Evolutionary conservation across 306 rosid species (phyloP), one percentile per base, ranked within the genome.

Genomic region (Coriaria nepalensis): DNA sequence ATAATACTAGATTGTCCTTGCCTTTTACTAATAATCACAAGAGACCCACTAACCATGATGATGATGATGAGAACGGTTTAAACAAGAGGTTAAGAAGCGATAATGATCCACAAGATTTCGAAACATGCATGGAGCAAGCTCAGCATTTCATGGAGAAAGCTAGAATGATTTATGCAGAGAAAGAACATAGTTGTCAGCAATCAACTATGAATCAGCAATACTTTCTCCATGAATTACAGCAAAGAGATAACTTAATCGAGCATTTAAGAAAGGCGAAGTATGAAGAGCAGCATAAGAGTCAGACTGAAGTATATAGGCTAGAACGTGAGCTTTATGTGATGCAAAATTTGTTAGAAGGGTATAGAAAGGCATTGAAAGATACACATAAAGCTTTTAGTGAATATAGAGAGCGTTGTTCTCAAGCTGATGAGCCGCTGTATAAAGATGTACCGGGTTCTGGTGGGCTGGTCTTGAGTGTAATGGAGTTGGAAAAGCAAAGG

Each of bases 371-470:
- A 57, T 61, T 74, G 57, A 81, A 74, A 75, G 87, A 75, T 68
- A 69, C 87, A 37, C 66, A 63, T 15, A 85, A 68, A 43, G 59
- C 79, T 36, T 85, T 90, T 68, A 33, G 69, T 50, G 92, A 82
- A 43, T 82, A 82, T 52, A 75, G 95, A 64, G 68, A 63, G 9
- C 70, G 49, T 0, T 62, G 60, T 66, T 81, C 87, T 0, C 73
- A 79, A 65, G 75, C 67, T 46, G 85, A 77, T 55, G 98, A 82
- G 40, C 87, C 94, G 10, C 94, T 90, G 47, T 90, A 85, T 65
- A 77, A 65, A 66, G 95, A 90, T 59, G 95, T 90, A 65, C 73
- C 92, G 40, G 93, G 81, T 12, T 77, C 95, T 46, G 93, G 94
- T 2, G 98, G 96, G 10, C 92, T 85, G 52, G 96, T 85, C 71